Base-by-base conservation (phyloP, 495 filamentous ascomycete species). In the Hypomontagnella monticulosa region DNA sequence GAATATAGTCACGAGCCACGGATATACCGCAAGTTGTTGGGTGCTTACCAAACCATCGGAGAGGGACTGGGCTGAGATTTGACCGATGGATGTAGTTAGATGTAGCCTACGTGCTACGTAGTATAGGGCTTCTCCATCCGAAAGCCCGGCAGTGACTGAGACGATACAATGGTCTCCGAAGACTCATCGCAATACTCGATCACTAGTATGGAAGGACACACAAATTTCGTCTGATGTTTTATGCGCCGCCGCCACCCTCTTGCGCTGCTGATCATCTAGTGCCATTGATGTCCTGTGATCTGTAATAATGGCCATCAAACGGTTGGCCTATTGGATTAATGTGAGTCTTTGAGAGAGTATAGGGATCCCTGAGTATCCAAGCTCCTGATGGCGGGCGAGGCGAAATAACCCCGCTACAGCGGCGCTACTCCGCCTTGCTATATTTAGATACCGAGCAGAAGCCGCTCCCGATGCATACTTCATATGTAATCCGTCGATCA, bases 371-470 rank as follows among this genome's bases (percentile, higher is more conserved):
- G 46, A 43, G 8, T 52, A 15, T n/a, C 7, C 9, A 8, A 1
- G 15, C 53, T 53, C 57, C 46, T 53, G 52, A 33, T n/a, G 1
- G 15, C 23, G 16, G 36, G 30, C 20, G 18, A 37, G n/a, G 54
- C 42, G 32, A 59, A 49, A 33, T 5, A 23, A 30, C 15, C 23
- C 16, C 23, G 16, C 36, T 36, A 30, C 41, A 16, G 18, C n/a
- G 11, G 7, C 27, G 15, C 53, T 27, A n/a, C 20, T 47, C 33
- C 30, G 27, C 18, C 47, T 67, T 62, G 53, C 65, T 68, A 68
- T 68, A 63, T 68, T 59, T 68, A 68, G 65, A 59, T 54, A 63
- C 65, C 58, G 65, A 63, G 43, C 16, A 44, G 9, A 40, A 44
- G 32, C 42, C 33, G 44, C 40, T 8, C 38, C 44, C n/a, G 33